Evolutionary conservation across 2,329 filamentous ascomycete genomes (phyloP), one percentile per base, ranked within the genome.

Genomic region (Fusarium albosuccineum): DNA sequence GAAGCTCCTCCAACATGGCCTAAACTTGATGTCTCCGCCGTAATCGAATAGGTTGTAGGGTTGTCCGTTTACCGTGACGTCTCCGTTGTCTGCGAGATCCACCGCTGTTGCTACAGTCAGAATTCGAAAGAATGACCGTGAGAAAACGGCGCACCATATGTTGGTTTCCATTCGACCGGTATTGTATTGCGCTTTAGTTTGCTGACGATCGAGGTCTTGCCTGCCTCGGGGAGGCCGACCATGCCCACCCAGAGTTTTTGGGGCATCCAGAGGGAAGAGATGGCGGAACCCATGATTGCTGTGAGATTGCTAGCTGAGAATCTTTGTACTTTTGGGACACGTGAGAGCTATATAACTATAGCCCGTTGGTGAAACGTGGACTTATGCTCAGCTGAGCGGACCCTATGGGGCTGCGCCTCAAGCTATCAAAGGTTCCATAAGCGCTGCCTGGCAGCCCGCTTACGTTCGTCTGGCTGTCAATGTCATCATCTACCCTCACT

Each of bases 1-100:
- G 4, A 68, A 41, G 5, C 36, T 54, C 14, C 48, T 40, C 60
- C 64, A 68, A 16, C 34, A 8, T 4, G 50, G 8, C 22, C 50
- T 61, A 9, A 44, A 10, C 14, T 22, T 45, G 0, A 16, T 27
- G 1, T 64, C 39, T 6, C 46, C 51, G 1, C 39, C 13, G 22
- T 57, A 65, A 5, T 68, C 64, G 0, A 53, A 50, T 3, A 68
- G 4, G 5, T 42, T 8, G 36, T 52, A 58, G 1, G 27, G 4
- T 6, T 66, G 63, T 6, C 46, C 17, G 33, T 37, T 37, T 33
- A 7, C 40, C 33, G 22, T 4, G 9, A 4, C 2, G 27, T 56
- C 4, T 10, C 5, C 11, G 1, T 17, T 40, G 5, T 9, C 22
- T 22, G 22, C 46, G 4, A 52, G 50, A 52, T 4, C 56, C 10